Conservation (phyloP, 2,329 filamentous ascomycete species). For the Penicillium griseofulvum region DNA sequence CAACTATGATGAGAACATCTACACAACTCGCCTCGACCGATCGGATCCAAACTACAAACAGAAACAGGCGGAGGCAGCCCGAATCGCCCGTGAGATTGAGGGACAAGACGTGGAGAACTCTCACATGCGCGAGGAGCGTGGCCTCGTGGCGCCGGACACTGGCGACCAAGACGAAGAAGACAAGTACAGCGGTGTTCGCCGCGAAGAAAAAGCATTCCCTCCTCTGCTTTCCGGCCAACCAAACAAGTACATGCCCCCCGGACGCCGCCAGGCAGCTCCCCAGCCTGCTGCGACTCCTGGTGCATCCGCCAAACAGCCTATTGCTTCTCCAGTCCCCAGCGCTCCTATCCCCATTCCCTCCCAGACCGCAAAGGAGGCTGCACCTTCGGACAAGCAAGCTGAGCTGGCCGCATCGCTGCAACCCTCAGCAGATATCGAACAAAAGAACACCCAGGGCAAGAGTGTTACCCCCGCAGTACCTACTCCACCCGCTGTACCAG, state of each 20-base stretch:
- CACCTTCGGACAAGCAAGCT: constrained; percentile 21
- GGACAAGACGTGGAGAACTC: constrained; percentile 68
- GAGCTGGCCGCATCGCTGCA: constrained; percentile 22
- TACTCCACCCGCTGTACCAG: constrained; percentile 48
- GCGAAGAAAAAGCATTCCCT: constrained; percentile 61
- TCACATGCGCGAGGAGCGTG: constrained; percentile 87
- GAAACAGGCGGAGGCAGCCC: constrained; percentile 73
- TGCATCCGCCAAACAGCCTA: constrained; percentile 81
- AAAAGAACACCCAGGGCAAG: constrained; percentile 26
- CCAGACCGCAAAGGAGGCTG: constrained; percentile 28
- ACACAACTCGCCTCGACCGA: constrained; percentile 87
- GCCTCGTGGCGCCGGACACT: constrained; percentile 63
- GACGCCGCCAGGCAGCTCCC: constrained; percentile 72
- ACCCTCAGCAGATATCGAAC: constrained; percentile 24
- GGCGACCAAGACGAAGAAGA: constrained; percentile 82
- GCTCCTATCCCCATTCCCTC: constrained; percentile 31
- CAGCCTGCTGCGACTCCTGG: constrained; percentile 72
- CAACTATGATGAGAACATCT: constrained; percentile 90
- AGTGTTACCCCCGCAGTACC: constrained; percentile 11
- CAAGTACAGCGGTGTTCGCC: constrained; percentile 91
- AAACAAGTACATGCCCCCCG: constrained; percentile 87
- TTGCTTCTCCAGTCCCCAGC: constrained; percentile 58
- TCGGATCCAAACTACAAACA: constrained; percentile 78
- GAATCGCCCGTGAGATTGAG: constrained; percentile 87
- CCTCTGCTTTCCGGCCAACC: constrained; percentile 60